Conservation (phyloP, 139 green algal species). For the Spirogloea muscicola region DNA sequence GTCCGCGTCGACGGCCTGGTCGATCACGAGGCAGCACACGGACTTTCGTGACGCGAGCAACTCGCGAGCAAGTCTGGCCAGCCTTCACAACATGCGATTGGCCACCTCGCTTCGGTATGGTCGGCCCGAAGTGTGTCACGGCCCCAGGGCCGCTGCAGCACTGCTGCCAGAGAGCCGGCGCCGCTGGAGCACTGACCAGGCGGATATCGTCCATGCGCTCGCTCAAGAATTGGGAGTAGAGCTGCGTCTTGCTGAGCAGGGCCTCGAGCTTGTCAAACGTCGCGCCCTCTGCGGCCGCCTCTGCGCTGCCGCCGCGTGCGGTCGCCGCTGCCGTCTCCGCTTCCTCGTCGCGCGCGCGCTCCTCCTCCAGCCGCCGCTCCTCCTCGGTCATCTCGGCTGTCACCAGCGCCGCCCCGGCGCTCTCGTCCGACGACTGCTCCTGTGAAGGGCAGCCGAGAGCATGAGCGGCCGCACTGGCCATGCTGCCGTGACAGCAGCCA, state of each 20-base stretch:
- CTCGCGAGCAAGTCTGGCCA: too few species aligned
- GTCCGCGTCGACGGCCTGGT: background rate
- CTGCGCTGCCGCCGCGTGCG: background rate
- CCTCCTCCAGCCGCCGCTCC: conserved; percentile 6
- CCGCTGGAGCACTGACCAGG: background rate
- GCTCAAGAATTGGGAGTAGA: conserved; percentile 24
- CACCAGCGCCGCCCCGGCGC: background rate
- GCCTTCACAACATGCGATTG: too few species aligned
- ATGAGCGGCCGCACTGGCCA: too few species aligned
- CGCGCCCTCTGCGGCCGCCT: background rate
- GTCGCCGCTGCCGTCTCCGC: background rate
- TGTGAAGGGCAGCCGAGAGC: too few species aligned
- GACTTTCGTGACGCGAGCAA: background rate
- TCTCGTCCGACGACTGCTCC: too few species aligned
- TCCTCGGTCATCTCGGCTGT: conserved; percentile 16
- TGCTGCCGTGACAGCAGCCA: too few species aligned
- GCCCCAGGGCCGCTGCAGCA: too few species aligned
- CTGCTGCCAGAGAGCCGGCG: too few species aligned
- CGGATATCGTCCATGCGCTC: conserved; percentile 25
- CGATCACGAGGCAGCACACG: background rate
- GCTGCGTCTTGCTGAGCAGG: conserved; percentile 9
- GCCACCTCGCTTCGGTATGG: too few species aligned
- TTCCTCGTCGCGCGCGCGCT: background rate
- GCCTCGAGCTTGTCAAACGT: background rate
- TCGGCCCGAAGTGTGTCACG: too few species aligned